phyloP scores from a whole-genome alignment of 345 rosid genomes.

The Citrus trifoliata region DNA sequence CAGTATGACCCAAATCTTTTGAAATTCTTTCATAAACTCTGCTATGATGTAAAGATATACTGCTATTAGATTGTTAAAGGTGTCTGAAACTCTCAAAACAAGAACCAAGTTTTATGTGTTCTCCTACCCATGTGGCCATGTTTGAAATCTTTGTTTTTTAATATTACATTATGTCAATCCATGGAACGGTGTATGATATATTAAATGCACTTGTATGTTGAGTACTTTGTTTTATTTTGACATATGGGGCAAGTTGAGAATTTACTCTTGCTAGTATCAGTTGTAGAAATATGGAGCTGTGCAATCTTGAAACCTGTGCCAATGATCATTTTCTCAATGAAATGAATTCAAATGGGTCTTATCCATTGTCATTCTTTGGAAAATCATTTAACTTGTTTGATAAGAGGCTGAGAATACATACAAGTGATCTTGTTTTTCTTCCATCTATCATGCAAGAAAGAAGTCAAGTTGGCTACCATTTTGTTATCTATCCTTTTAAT shows the following conservation, averaged over 20 bases:
- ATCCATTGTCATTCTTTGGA: neutral
- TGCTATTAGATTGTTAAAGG: neutral
- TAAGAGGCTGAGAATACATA: neutral
- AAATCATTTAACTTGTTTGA: neutral
- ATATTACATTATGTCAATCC: neutral
- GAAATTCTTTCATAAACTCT: neutral
- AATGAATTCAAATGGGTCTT: neutral
- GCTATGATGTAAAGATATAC: neutral
- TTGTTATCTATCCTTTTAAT: neutral
- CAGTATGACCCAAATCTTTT: neutral
- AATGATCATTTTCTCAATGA: neutral
- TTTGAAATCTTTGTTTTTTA: neutral
- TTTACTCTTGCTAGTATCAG: neutral
- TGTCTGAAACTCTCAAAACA: neutral
- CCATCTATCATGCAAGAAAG: neutral
- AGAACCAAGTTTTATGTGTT: neutral
- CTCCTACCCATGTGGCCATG: neutral
- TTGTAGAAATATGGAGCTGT: neutral
- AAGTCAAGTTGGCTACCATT: neutral
- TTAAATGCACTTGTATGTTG: neutral
- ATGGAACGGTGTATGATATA: neutral
- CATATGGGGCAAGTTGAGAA: neutral
- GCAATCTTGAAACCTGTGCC: neutral
- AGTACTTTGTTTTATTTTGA: neutral
- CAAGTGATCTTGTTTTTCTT: neutral